Evolutionary conservation across 176 grass and related monocot species (phyloP).

Genomic region (Elaeis guineensis): DNA sequence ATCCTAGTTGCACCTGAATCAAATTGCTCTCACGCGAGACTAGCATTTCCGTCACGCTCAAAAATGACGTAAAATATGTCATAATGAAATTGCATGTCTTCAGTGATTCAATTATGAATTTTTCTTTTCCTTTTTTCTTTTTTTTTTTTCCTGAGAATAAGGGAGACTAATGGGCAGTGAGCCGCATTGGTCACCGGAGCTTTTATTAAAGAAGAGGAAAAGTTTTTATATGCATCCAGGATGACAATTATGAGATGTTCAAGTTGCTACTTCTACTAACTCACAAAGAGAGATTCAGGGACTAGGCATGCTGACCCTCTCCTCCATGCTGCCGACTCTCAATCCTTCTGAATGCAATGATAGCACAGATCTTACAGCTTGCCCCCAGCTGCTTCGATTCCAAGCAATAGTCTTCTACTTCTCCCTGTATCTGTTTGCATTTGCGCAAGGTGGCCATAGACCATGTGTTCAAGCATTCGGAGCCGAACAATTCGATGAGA

Average conservation of each 20-base stretch:
- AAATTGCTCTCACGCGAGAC: too few species aligned
- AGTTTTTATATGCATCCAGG: too few species aligned
- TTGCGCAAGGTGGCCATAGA: slow-evolving; percentile 57
- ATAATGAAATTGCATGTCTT: neutral
- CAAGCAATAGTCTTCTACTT: slow-evolving; percentile 57
- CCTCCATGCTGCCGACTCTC: slow-evolving; percentile 3
- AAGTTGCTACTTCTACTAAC: too few species aligned
- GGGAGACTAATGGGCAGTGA: too few species aligned
- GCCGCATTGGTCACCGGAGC: too few species aligned
- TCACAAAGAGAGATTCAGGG: neutral
- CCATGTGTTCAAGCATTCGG: slow-evolving; percentile 43
- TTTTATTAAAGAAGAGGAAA: too few species aligned
- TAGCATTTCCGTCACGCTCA: too few species aligned
- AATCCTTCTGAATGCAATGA: slow-evolving; percentile 17
- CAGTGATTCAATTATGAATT: slow-evolving; percentile 23
- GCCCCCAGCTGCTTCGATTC: slow-evolving; percentile 2
- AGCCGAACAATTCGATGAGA: slow-evolving; percentile 46
- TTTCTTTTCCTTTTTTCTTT: too few species aligned
- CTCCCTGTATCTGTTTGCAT: slow-evolving; percentile 52
- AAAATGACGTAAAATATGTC: too few species aligned
- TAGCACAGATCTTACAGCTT: neutral
- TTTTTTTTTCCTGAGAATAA: too few species aligned
- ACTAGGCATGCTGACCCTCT: slow-evolving; percentile 53
- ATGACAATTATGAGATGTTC: slow-evolving; percentile 21
- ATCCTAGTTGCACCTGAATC: too few species aligned